Conservation (phyloP, 2,329 filamentous ascomycete genomes). For the Calonectria hongkongensis region DNA sequence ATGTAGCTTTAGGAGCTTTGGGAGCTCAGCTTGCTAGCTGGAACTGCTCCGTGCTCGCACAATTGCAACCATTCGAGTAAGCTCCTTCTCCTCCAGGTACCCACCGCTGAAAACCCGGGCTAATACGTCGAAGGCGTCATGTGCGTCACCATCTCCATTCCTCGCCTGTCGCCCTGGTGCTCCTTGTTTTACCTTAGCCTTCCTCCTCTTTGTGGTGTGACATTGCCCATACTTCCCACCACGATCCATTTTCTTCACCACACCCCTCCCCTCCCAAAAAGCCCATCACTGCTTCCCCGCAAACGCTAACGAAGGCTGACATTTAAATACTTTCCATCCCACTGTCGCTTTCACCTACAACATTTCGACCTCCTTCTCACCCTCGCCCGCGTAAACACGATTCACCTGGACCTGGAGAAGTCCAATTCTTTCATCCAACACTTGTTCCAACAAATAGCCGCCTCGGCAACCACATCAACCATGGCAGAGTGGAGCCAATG, state of each 20-base stretch:
- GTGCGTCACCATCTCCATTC: constrained; percentile 35
- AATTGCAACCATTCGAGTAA: constrained; percentile 19
- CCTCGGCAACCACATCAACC: constrained; percentile 35
- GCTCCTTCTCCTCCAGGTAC: constrained; percentile 21
- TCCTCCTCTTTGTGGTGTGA: constrained; percentile 47
- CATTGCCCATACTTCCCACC: constrained; percentile 39
- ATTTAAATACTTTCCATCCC: constrained; percentile 53
- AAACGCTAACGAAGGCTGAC: constrained; percentile 36
- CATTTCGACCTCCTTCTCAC: constrained; percentile 32
- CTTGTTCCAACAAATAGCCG: constrained; percentile 19
- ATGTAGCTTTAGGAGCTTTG: constrained; percentile 20
- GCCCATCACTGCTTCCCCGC: constrained; percentile 49
- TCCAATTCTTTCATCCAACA: constrained; percentile 10
- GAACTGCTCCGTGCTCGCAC: constrained; percentile 20
- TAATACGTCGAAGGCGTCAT: constrained; percentile 38
- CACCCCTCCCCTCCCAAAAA: constrained; percentile 31
- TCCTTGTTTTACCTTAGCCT: constrained; percentile 28
- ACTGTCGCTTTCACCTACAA: constrained; percentile 13
- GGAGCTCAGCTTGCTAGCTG: constrained; percentile 9
- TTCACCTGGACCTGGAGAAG: constrained; percentile 23
- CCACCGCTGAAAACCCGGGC: constrained; percentile 23
- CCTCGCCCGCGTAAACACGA: constrained; percentile 31
- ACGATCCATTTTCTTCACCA: constrained; percentile 34
- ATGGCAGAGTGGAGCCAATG: constrained; percentile 58
- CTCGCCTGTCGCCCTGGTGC: constrained; percentile 2